Conservation (phyloP, 352 stramenopile genomes). For the Globisporangium ultimum region DNA sequence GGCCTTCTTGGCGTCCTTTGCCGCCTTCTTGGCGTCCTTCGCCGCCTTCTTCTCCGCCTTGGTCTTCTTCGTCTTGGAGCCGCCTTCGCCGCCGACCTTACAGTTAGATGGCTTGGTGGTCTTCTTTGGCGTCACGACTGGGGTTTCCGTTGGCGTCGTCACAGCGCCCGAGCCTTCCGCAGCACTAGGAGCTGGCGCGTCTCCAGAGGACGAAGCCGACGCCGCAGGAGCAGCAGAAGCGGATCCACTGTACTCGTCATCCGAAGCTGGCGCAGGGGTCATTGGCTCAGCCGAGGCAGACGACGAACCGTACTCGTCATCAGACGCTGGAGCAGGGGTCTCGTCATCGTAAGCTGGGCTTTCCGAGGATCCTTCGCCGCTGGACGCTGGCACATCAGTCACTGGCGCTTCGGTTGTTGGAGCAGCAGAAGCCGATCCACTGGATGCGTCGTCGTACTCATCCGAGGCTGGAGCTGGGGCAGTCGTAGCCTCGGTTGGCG, state of each 20-base stretch:
- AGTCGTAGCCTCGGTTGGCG: not conserved
- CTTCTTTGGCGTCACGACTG: conserved; percentile 9
- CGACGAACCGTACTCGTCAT: not conserved
- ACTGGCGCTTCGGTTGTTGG: not conserved
- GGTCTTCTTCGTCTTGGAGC: not conserved
- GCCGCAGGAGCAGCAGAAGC: not conserved
- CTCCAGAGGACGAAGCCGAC: not conserved
- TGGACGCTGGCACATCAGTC: not conserved
- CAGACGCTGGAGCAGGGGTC: conserved; percentile 1
- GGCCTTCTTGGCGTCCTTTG: not conserved
- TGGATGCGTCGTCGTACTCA: not conserved
- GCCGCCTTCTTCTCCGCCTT: conserved; percentile 5
- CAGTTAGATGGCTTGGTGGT: conserved; percentile 9
- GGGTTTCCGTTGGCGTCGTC: conserved; percentile 2
- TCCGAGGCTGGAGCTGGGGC: not conserved
- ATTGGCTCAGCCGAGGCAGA: not conserved
- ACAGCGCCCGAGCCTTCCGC: not conserved
- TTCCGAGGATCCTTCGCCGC: not conserved
- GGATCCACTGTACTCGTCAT: not conserved
- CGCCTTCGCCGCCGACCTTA: not conserved
- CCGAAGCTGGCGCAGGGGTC: conserved; percentile 1
- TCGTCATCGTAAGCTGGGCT: not conserved
- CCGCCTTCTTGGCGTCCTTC: conserved; percentile 2
- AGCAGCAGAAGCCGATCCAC: not conserved
- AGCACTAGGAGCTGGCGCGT: not conserved